Percentiles rank a stretch among this genome's conserved stretches.
phyloP scores from a whole-genome alignment of 371 early-diverging fungal species.

The Mortierella sp. region DNA sequence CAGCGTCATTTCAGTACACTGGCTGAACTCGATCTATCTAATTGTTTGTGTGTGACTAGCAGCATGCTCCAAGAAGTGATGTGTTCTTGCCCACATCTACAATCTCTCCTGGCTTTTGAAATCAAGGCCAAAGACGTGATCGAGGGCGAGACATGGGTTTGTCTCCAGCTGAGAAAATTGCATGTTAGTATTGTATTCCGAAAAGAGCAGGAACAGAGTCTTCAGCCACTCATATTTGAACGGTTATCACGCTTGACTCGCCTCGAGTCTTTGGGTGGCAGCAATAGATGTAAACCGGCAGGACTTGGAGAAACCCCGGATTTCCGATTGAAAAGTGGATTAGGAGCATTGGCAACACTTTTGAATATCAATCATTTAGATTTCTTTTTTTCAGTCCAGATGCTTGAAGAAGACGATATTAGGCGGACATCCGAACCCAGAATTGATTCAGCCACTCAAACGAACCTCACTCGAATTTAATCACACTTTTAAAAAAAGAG shows the following conservation, averaged over 20 bases:
- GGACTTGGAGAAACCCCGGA: neutral
- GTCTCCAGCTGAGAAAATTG: neutral
- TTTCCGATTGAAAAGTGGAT: neutral
- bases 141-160: neutral
- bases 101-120: neutral
- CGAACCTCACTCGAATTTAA: too few relatives aligned
- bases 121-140: neutral
- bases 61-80: neutral
- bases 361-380: neutral
- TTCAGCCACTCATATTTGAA: too few relatives aligned
- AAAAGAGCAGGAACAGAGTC: too few relatives aligned
- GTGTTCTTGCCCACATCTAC: neutral
- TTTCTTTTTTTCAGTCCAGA: neutral
- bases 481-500: too few relatives aligned
- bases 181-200: too few relatives aligned
- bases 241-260: too few relatives aligned
- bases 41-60: too few relatives aligned
- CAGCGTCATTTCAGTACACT: too few relatives aligned
- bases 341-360: neutral
- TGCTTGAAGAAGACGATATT: neutral
- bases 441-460: too few relatives aligned
- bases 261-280: too few relatives aligned
- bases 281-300: neutral
- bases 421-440: too few relatives aligned
- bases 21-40: too few relatives aligned